phyloP scores from a whole-genome alignment of 2,329 filamentous ascomycete genomes.

The Orbilia oligospora region DNA sequence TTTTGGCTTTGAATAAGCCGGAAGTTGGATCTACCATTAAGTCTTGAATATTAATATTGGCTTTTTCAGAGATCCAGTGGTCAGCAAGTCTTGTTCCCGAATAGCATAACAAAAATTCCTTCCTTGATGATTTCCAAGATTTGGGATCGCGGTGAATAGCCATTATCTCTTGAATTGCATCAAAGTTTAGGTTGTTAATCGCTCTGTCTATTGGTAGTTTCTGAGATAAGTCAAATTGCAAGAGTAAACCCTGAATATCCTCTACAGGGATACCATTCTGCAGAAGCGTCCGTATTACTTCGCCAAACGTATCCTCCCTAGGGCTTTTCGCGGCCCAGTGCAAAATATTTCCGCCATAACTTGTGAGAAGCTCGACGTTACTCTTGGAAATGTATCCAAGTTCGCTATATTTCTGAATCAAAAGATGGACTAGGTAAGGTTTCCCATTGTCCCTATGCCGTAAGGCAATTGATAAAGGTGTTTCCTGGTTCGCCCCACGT shows the following conservation, averaged over 20 bases:
- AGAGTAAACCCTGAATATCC: not conserved
- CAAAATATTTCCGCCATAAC: not conserved
- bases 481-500: not conserved
- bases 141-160: not conserved
- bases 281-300: not conserved
- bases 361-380: not conserved
- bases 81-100: no score
- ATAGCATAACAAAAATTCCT: no score
- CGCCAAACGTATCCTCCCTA: not conserved
- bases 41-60: not conserved
- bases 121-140: not conserved
- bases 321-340: not conserved
- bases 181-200: not conserved
- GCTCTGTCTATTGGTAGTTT: not conserved
- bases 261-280: not conserved
- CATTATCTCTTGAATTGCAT: not conserved
- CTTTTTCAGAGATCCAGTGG: no score
- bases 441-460: not conserved
- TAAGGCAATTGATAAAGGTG: not conserved
- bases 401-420: constrained; percentile 21
- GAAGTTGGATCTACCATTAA: not conserved
- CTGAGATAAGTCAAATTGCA: no score
- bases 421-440: constrained; percentile 12
- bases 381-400: not conserved
- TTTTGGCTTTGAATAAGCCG: not conserved